Evolutionary conservation across 1,284 basidiomycete species (phyloP).

Genomic region (Cutaneotrichosporon curvatum): DNA sequence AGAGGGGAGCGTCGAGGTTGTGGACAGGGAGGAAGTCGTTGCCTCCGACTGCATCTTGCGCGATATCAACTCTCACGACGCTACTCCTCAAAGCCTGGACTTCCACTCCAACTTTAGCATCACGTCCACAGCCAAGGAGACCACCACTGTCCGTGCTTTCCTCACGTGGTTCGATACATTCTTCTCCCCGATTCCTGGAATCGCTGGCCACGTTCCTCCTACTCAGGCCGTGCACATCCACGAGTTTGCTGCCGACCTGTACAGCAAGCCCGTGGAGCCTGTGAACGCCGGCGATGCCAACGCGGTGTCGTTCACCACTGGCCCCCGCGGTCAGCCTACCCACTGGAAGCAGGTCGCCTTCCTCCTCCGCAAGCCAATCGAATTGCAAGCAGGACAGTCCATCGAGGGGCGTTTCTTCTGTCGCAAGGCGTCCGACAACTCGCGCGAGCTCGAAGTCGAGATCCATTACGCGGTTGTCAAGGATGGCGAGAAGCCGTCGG

Average conservation of each 20-base stretch:
- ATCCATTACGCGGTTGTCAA: constrained; percentile 56
- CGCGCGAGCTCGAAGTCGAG: constrained; percentile 83
- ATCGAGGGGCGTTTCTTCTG: constrained; percentile 76
- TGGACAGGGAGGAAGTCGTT: constrained; percentile 62
- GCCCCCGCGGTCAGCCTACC: constrained; percentile 72
- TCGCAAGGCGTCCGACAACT: constrained; percentile 71
- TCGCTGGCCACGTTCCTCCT: constrained; percentile 49
- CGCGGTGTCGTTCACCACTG: constrained; percentile 75
- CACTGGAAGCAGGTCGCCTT: constrained; percentile 98
- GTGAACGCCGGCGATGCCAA: constrained; percentile 28
- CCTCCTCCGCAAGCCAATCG: constrained; percentile 70
- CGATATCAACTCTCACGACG: constrained; percentile 65
- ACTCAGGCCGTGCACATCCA: constrained; percentile 31
- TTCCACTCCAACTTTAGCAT: constrained; percentile 71
- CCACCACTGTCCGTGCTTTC: constrained; percentile 68
- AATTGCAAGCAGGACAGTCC: constrained; percentile 60
- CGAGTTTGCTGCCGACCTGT: constrained; percentile 29
- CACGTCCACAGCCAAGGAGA: constrained; percentile 53
- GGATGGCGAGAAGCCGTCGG: constrained; percentile 11
- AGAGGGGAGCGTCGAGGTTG: constrained; percentile 75
- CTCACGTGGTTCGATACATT: constrained; percentile 92
- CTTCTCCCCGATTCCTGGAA: constrained; percentile 59
- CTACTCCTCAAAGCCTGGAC: constrained; percentile 64
- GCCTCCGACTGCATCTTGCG: constrained; percentile 56
- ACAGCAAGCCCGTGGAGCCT: constrained; percentile 19